These are phyloP conservation scores for Amanita rubescens DNA, from an alignment of 768 basidiomycete genomes.

Conservation along the genomic window DNA sequence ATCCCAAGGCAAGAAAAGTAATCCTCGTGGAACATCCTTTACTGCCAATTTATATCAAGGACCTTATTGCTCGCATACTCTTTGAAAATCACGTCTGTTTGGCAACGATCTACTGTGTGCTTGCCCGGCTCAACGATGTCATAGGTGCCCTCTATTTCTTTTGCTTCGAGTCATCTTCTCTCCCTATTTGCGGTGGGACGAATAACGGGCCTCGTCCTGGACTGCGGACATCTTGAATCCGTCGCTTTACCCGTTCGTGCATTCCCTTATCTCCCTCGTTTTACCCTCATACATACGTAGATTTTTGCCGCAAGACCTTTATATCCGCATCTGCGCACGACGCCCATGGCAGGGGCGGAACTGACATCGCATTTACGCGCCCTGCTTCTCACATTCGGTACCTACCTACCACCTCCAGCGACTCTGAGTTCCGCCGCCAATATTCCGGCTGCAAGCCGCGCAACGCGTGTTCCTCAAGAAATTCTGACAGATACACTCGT, in stretches of 20 bases:
- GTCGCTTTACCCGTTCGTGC: conserved; percentile 73
- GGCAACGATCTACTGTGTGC: neutral
- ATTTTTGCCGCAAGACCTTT: conserved; percentile 87
- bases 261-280: neutral
- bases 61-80: conserved; percentile 74
- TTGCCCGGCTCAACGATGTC: neutral
- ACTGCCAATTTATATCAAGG: conserved; percentile 81
- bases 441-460: conserved; percentile 53
- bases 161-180: conserved; percentile 82
- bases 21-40: conserved; percentile 89
- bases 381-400: conserved; percentile 77
- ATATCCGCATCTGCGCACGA: conserved; percentile 74
- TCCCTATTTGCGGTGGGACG: conserved; percentile 80
- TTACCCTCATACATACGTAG: conserved; percentile 32
- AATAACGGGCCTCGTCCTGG: conserved; percentile 89
- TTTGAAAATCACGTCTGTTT: conserved; percentile 81
- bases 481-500: conserved; percentile 74
- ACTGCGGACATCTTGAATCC: conserved; percentile 89
- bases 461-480: conserved; percentile 67
- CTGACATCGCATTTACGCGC: conserved; percentile 73
- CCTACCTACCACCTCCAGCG: conserved; percentile 76
- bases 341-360: conserved; percentile 81
- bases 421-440: conserved; percentile 59
- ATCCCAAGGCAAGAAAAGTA: conserved; percentile 92
- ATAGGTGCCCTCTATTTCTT: conserved; percentile 91